phyloP scores from a whole-genome alignment of 2,329 filamentous ascomycete species.

The Torrubiella hemipterigena region DNA sequence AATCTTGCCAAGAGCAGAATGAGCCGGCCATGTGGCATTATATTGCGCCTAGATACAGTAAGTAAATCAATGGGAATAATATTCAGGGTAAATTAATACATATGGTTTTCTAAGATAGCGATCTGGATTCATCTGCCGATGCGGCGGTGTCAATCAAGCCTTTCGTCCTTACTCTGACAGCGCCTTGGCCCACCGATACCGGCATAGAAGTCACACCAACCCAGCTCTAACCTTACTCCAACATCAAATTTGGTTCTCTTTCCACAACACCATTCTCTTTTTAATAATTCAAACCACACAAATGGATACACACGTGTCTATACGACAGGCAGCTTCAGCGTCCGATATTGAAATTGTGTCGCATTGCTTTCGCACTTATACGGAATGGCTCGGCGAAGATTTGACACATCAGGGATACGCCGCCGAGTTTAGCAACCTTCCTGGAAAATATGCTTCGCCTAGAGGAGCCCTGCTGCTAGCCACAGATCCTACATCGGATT shows the following conservation, averaged over 20 bases:
- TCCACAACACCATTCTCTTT: background rate
- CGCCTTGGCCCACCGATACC: background rate
- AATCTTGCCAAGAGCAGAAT: too few species aligned
- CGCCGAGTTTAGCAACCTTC: constrained; percentile 11
- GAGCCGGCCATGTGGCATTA: too few species aligned
- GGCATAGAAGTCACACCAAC: background rate
- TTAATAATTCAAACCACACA: background rate
- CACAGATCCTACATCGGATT: constrained; percentile 8
- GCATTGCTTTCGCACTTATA: constrained; percentile 13
- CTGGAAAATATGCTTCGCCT: constrained; percentile 15
- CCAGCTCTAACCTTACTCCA: background rate
- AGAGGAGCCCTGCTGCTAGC: constrained; percentile 14
- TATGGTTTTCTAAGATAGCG: too few species aligned
- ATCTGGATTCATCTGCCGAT: too few species aligned
- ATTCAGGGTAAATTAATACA: too few species aligned
- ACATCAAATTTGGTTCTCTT: too few species aligned
- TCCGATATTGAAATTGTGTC: constrained; percentile 10
- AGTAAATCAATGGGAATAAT: too few species aligned
- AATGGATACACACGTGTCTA: constrained; percentile 2
- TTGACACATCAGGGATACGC: constrained; percentile 15
- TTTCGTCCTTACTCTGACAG: too few species aligned
- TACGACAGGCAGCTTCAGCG: constrained; percentile 11
- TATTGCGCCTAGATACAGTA: too few species aligned
- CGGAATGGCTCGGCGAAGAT: constrained; percentile 14
- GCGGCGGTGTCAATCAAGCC: too few species aligned